phyloP scores from a whole-genome alignment of 352 stramenopile genomes.

The Pythium insidiosum region DNA sequence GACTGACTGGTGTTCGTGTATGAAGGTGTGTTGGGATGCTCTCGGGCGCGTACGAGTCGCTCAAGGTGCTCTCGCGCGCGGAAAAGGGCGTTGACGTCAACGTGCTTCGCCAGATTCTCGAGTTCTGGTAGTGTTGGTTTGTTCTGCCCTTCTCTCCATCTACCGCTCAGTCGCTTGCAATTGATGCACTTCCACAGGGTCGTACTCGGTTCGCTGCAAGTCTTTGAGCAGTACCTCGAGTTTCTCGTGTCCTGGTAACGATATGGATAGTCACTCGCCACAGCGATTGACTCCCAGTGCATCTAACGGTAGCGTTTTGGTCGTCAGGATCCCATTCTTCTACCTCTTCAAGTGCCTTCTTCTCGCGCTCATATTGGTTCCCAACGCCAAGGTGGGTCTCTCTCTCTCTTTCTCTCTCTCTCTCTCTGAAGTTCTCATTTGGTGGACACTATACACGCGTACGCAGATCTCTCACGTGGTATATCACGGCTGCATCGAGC shows the following conservation, averaged over 20 bases:
- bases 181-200: constrained; percentile 22
- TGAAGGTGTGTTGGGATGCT: constrained; percentile 45
- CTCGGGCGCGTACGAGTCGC: constrained; percentile 56
- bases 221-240: constrained; percentile 66
- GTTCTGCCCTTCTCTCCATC: not conserved
- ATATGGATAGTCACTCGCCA: no score
- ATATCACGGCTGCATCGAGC: constrained; percentile 57
- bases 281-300: no score
- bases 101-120: constrained; percentile 38
- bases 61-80: constrained; percentile 53
- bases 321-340: constrained; percentile 71
- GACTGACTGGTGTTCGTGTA: not conserved
- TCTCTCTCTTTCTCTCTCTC: no score
- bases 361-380: constrained; percentile 42
- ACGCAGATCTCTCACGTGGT: constrained; percentile 49
- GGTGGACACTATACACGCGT: no score
- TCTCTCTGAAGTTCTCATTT: no score
- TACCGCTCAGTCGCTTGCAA: not conserved
- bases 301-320: no score
- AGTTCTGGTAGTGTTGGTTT: constrained; percentile 39
- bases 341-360: constrained; percentile 68
- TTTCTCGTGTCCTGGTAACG: constrained; percentile 68
- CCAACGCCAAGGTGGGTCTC: constrained; percentile 46
- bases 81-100: constrained; percentile 45
- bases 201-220: constrained; percentile 35